Evolutionary conservation across 306 rosid species (phyloP).

Genomic region (Canavalia gladiata): DNA sequence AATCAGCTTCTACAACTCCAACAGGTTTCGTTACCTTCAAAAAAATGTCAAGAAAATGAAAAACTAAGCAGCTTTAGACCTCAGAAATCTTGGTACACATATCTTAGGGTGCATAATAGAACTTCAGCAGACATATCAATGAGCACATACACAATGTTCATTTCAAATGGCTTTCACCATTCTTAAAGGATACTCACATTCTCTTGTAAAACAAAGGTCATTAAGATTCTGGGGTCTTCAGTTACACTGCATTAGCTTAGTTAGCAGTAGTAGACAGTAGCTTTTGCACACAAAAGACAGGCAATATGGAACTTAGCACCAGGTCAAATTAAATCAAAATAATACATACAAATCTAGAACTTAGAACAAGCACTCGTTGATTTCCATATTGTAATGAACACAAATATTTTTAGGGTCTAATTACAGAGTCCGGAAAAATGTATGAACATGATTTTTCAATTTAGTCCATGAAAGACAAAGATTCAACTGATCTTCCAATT

Average conservation of each 20-base stretch:
- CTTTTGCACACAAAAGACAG: conserved; percentile 30
- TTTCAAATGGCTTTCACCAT: conserved; percentile 32
- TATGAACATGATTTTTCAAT: neutral
- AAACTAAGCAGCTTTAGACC: neutral
- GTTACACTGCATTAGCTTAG: conserved; percentile 23
- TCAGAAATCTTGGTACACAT: conserved; percentile 32
- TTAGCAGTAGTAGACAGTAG: conserved; percentile 29
- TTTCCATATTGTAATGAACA: conserved; percentile 30
- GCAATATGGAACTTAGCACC: conserved; percentile 14
- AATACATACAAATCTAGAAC: conserved; percentile 4
- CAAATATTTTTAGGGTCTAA: neutral
- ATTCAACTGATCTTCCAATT: neutral
- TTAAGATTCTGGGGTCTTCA: neutral
- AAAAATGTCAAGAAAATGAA: conserved; percentile 26
- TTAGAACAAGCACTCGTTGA: neutral
- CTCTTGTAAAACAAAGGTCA: conserved; percentile 8
- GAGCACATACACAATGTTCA: neutral
- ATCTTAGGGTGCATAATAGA: conserved; percentile 10
- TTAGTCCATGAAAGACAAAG: neutral
- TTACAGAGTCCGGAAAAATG: neutral
- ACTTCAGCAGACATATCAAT: conserved; percentile 19
- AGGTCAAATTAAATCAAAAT: conserved; percentile 4
- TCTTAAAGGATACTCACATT: conserved; percentile 10
- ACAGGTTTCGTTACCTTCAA: conserved; percentile 61
- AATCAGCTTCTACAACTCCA: conserved; percentile 59